These are phyloP conservation scores for Rosa chinensis DNA, from an alignment of 306 rosid species.

Conservation along the genomic window DNA sequence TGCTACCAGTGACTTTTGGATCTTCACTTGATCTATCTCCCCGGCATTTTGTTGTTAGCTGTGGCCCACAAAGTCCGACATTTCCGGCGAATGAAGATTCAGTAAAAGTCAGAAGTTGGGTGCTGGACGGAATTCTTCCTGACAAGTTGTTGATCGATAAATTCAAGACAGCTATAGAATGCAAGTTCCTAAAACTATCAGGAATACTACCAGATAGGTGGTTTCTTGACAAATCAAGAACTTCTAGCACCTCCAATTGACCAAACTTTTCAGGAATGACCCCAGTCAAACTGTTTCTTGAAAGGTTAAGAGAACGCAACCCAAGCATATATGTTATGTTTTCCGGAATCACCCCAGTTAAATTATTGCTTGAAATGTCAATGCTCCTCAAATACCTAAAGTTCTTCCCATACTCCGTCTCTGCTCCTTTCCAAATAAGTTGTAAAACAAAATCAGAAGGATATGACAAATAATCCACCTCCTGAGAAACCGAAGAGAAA, in stretches of 20 bases:
- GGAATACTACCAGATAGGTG: conserved; percentile 29
- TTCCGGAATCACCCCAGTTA: conserved; percentile 25
- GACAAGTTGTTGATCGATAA: conserved; percentile 28
- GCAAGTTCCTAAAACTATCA: background rate
- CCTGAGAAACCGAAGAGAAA: background rate
- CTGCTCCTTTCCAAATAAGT: conserved; percentile 29
- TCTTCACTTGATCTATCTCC: background rate
- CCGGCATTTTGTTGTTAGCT: conserved; percentile 14
- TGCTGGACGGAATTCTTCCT: conserved; percentile 23
- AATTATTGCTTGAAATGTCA: conserved; percentile 35
- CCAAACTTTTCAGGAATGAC: conserved; percentile 15
- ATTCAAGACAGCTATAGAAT: background rate
- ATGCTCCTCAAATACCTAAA: conserved; percentile 15
- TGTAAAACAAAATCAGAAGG: background rate
- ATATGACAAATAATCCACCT: background rate
- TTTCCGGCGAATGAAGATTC: conserved; percentile 23
- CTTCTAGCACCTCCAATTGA: conserved; percentile 15
- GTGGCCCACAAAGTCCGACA: conserved; percentile 30
- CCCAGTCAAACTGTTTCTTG: conserved; percentile 26
- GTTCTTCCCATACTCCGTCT: background rate
- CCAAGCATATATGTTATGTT: conserved; percentile 7
- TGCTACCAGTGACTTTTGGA: background rate
- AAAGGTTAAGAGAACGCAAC: conserved; percentile 19
- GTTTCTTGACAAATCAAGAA: conserved; percentile 33
- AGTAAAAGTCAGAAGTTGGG: conserved; percentile 22